These are phyloP conservation scores for Apiospora pterosperma DNA, from an alignment of 2,329 filamentous ascomycete genomes.

Conservation along the genomic window DNA sequence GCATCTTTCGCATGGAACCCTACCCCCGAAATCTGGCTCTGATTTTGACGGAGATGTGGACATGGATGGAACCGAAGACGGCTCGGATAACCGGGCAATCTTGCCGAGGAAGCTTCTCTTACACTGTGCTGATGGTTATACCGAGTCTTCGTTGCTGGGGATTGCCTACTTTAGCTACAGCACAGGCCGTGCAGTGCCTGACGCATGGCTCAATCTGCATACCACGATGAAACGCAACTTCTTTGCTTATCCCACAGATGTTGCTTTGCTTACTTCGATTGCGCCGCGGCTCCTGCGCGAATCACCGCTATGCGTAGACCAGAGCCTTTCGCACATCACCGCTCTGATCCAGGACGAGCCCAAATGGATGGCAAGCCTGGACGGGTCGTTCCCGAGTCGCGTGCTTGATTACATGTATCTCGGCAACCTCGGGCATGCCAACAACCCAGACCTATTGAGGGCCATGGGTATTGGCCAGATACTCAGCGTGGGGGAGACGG, in stretches of 20 bases:
- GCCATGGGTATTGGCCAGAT: constrained; percentile 83
- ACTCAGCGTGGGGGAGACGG: constrained; percentile 85
- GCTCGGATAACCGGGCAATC: constrained; percentile 45
- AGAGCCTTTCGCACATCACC: constrained; percentile 50
- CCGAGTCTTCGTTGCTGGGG: constrained; percentile 83
- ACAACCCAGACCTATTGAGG: constrained; percentile 80
- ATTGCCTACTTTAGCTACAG: constrained; percentile 94
- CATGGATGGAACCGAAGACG: constrained; percentile 24
- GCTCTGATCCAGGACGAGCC: constrained; percentile 59
- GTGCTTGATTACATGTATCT: constrained; percentile 94
- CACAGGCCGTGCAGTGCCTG: constrained; percentile 73
- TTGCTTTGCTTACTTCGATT: constrained; percentile 74
- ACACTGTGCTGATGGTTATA: constrained; percentile 94
- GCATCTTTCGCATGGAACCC: constrained; percentile 68
- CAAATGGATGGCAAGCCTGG: constrained; percentile 76
- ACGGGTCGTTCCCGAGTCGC: constrained; percentile 87
- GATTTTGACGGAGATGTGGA: constrained; percentile 25
- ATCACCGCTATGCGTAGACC: constrained; percentile 54
- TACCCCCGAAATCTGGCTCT: constrained; percentile 29
- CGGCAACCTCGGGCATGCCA: constrained; percentile 88
- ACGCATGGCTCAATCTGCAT: constrained; percentile 86
- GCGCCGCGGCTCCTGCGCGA: constrained; percentile 71
- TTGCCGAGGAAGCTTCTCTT: constrained; percentile 72
- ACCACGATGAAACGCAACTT: constrained; percentile 82
- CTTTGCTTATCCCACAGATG: constrained; percentile 92